These are phyloP conservation scores for Logfia minima DNA, from an alignment of 129 eudicot species.

Conservation along the genomic window DNA sequence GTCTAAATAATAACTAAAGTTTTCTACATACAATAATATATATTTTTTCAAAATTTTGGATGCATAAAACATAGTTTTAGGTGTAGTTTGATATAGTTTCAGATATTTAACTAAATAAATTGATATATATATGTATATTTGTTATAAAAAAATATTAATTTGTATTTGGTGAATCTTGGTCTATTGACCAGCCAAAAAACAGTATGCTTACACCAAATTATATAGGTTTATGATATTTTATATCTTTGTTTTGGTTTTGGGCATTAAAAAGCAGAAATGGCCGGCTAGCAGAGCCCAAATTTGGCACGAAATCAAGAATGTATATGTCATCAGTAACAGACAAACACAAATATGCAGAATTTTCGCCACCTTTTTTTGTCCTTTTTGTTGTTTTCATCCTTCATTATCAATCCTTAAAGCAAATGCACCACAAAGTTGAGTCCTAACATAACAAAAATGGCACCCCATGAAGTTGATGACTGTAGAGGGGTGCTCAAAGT, in stretches of 20 bases:
- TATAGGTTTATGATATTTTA: neutral
- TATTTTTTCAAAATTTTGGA: too few relatives aligned
- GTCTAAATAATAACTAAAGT: too few relatives aligned
- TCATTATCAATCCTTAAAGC: constrained; percentile 7
- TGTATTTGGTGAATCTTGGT: neutral
- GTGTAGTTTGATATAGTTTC: too few relatives aligned
- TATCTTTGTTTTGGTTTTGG: neutral
- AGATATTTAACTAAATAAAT: too few relatives aligned
- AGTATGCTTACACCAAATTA: neutral
- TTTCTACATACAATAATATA: too few relatives aligned
- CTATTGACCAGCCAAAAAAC: neutral
- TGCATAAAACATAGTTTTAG: too few relatives aligned
- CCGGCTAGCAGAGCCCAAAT: constrained; percentile 21
- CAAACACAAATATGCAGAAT: constrained; percentile 15
- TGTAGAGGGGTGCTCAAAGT: constrained; percentile 75
- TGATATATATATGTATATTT: too few relatives aligned
- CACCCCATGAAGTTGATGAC: constrained; percentile 54
- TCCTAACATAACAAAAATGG: constrained; percentile 17
- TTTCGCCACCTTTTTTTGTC: constrained; percentile 24
- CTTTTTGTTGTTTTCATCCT: constrained; percentile 14
- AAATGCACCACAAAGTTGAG: constrained; percentile 1
- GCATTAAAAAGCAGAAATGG: neutral
- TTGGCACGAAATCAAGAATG: constrained; percentile 17
- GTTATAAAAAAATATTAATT: too few relatives aligned
- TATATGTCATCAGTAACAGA: constrained; percentile 6